Percentiles rank a stretch among this genome's conserved stretches.
These are phyloP conservation scores for Circinella minor DNA, from an alignment of 371 early-diverging fungal genomes.

Conservation along the genomic window DNA sequence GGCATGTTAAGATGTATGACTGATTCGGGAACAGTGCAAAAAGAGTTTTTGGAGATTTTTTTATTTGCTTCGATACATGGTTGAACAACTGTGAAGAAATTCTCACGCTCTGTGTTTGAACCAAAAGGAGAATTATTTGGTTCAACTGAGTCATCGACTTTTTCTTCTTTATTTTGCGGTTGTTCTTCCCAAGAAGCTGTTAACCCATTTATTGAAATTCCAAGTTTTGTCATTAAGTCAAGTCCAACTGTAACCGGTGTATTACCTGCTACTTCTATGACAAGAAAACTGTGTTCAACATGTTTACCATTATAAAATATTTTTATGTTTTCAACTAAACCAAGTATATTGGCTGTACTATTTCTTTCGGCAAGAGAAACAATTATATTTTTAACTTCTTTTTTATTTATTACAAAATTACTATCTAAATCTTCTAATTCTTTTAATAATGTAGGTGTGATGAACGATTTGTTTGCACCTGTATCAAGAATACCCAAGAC, in stretches of 20 bases:
- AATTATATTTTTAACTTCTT: neutral
- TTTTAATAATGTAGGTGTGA: neutral
- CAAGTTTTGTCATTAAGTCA: slow-evolving; percentile 16
- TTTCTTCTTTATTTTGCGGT: neutral
- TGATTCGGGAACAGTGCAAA: slow-evolving; percentile 26
- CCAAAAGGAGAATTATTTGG: slow-evolving; percentile 26
- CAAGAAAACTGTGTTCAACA: slow-evolving; percentile 1
- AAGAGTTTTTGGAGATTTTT: slow-evolving; percentile 12
- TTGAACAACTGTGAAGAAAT: slow-evolving; percentile 13
- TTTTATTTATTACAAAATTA: neutral
- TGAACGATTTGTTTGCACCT: neutral
- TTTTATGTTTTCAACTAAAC: neutral
- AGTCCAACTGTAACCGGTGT: slow-evolving; percentile 8
- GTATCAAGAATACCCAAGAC: neutral
- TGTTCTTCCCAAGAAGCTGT: neutral
- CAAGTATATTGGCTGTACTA: neutral
- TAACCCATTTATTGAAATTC: slow-evolving; percentile 15
- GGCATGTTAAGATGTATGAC: slow-evolving; percentile 17
- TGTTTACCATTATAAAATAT: slow-evolving; percentile 9
- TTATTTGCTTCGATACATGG: slow-evolving; percentile 15
- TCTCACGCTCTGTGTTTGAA: slow-evolving; percentile 15
- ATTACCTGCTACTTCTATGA: slow-evolving; percentile 10
- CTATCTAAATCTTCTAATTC: neutral
- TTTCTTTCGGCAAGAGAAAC: neutral
- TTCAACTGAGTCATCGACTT: neutral